These are phyloP conservation scores for Botryosphaeria dothidea DNA, from an alignment of 2,329 filamentous ascomycete species.

Conservation along the genomic window DNA sequence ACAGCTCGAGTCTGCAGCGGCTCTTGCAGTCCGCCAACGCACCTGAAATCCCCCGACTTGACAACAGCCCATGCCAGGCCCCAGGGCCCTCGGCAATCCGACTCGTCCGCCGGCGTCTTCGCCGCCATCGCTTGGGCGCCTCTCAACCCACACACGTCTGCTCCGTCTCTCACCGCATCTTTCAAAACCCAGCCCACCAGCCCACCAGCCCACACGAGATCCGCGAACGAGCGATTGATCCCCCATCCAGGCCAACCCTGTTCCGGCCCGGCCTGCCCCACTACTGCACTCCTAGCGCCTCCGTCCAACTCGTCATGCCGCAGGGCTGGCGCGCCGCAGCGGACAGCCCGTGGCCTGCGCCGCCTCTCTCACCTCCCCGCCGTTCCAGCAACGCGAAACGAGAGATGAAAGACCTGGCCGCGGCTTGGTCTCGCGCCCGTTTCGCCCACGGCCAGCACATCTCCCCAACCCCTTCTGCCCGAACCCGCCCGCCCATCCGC, in stretches of 20 bases:
- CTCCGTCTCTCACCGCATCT: constrained; percentile 4
- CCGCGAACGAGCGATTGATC: background rate
- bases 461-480: background rate
- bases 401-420: background rate
- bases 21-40: background rate
- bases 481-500: background rate
- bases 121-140: background rate
- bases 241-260: constrained; percentile 14
- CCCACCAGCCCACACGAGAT: too few relatives aligned
- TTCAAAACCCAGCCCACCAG: background rate
- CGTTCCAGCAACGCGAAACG: background rate
- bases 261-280: background rate
- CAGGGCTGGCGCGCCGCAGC: background rate
- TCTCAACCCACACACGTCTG: background rate
- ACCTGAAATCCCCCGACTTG: constrained; percentile 3
- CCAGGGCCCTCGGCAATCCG: background rate
- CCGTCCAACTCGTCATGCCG: background rate
- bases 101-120: background rate
- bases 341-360: background rate
- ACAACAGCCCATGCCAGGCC: background rate
- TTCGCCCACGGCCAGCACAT: background rate
- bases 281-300: background rate
- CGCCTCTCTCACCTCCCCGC: background rate
- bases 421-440: background rate
- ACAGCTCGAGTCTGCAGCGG: constrained; percentile 4